Evolutionary conservation across 768 basidiomycete genomes (phyloP), one percentile per base, ranked within the genome.

Genomic region (Russula ochroleuca): DNA sequence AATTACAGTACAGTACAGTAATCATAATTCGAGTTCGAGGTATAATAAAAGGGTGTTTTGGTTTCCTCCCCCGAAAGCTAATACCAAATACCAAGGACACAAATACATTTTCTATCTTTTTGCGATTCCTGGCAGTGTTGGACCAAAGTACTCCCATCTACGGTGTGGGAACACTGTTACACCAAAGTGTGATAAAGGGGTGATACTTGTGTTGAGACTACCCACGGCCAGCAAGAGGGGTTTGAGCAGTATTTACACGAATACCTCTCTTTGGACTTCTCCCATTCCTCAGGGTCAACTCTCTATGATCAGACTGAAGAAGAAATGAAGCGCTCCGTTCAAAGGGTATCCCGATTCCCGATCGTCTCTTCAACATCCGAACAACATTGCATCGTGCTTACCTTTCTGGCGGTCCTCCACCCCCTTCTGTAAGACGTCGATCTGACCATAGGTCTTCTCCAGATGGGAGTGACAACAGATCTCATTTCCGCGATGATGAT

Each of bases 351-450:
- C n/a, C n/a, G n/a, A n/a, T n/a, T 64, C 59, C 47, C 54, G 61
- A 45, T 60, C 53, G 2, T 64, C 63, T 35, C 60, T 61, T 56
- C 63, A 45, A 31, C 63, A 64, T 10, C 63, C 63, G 33, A 64
- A 64, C 14, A 59, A 64, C 23, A 61, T 64, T 13, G 13, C 33
- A 17, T 38, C 48, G 2, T 35, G 48, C 21, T 14, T 56, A 56
- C 63, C 2, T 33, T 33, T 17, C 10, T 13, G 48, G 53, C 8
- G 53, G 19, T 17, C 40, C 47, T 21, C 53, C 59, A 5, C 40
- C 31, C 6, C 41, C 52, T 5, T 31, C 51, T 40, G n/a, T 54
- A 21, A 56, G 38, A 28, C 59, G 33, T 56, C 53, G 40, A 19
- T 33, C 14, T 14, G 48, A 48, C 17, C 53, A 50, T 59, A 45